Conservation (phyloP, 2,329 filamentous ascomycete species). For the Aspergillus japonicus region DNA sequence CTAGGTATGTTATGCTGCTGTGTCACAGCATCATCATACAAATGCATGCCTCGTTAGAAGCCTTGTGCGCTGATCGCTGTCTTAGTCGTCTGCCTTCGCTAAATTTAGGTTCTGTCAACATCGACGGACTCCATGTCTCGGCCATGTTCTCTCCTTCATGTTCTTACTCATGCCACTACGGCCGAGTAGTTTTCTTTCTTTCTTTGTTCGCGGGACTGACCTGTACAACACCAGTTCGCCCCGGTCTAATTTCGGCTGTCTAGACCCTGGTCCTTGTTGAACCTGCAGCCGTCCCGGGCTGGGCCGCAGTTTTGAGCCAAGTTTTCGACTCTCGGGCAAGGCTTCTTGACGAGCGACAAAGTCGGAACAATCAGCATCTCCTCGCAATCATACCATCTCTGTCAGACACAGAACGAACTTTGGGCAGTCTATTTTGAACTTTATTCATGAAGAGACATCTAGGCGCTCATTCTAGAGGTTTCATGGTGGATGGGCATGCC, state of each 20-base stretch:
- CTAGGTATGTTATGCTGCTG: slow-evolving; percentile 7
- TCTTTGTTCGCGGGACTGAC: background rate
- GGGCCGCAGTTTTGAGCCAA: background rate
- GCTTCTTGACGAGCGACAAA: background rate
- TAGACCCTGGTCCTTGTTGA: background rate
- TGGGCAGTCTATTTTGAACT: background rate
- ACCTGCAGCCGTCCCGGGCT: background rate
- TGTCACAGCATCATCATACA: slow-evolving; percentile 5
- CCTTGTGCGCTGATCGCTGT: background rate
- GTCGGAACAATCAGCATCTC: background rate
- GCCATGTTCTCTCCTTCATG: background rate
- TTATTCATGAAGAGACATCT: background rate
- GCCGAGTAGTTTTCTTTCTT: background rate
- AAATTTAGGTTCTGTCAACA: background rate
- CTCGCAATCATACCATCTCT: background rate
- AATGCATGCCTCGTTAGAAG: background rate
- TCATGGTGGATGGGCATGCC: background rate
- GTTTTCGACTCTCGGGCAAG: background rate
- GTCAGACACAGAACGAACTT: background rate
- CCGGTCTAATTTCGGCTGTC: background rate
- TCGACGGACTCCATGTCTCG: background rate
- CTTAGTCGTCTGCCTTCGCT: background rate
- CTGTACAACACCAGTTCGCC: slow-evolving; percentile 1
- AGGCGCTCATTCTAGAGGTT: background rate
- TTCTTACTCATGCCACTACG: background rate